Evolutionary conservation across 2,329 filamentous ascomycete species (phyloP), one percentile per base, ranked within the genome.

Genomic region (Penicillium sp.): DNA sequence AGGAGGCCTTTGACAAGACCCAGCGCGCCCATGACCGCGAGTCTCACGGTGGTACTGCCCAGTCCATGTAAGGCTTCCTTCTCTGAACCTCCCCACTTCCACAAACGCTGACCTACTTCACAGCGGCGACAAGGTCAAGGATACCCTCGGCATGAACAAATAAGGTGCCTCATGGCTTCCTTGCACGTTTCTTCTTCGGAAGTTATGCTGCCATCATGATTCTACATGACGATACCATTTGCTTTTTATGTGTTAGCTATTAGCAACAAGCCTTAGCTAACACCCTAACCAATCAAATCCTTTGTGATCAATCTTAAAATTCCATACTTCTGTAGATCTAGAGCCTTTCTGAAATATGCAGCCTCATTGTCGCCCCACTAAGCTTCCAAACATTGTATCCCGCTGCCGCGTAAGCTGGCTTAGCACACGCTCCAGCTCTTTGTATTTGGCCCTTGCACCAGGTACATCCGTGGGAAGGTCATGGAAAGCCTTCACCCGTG

Each of bases 381-480:
- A 64, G 1, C 76, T 78, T 62, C 91, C 88, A 63, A 95, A 94
- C 44, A 88, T 74, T 24, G 72, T 76, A 64, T 95, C 88, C 44
- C 89, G 78, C 56, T 77, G 75, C 53, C 75, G 74, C 23, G 77
- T 82, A 42, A 88, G 69, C 8, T 71, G 69, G 31, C 77, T 74
- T 37, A 95, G 71, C 59, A 89, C 81, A 1, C 72, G 70, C 49
- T 86, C 79, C 35, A 89, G 69, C 24, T 75, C 72, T 54, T 86
- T 85, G 23, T 95, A 75, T 63, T 87, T 82, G n/a, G 74, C 69
- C 56, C 84, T 78, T 28, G 89, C 89, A 38, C 79, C 76, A 39
- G 83, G 77, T 7, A 79, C 69, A 60, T 95, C 83, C 5, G 82
- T 82, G 1, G 89, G 86, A 49, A 95, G 67, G 6, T 85, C 82